phyloP scores from a whole-genome alignment of 805 yeast species.

The Candida michaelii region DNA sequence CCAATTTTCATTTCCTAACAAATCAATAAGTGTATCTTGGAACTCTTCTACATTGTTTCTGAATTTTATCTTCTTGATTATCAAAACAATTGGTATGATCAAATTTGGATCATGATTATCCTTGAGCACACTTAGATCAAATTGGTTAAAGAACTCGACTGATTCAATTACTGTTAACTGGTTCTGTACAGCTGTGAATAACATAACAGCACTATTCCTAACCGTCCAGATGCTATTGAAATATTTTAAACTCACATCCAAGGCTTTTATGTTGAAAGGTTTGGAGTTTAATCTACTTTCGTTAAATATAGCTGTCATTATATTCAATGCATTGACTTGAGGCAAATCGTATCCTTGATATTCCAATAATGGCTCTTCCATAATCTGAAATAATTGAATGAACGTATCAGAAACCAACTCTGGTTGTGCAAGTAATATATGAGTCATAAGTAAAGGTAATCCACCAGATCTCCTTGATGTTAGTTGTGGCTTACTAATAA shows the following conservation, averaged over 20 bases:
- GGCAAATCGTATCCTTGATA: slow-evolving; percentile 63
- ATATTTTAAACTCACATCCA: slow-evolving; percentile 58
- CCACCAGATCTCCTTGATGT: slow-evolving; percentile 94
- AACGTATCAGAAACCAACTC: slow-evolving; percentile 51
- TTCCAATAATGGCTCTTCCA: slow-evolving; percentile 44
- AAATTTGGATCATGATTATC: slow-evolving; percentile 53
- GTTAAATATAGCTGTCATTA: slow-evolving; percentile 69
- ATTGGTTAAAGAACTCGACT: slow-evolving; percentile 68
- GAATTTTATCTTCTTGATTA: slow-evolving; percentile 67
- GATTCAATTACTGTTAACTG: slow-evolving; percentile 75
- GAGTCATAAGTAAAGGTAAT: slow-evolving; percentile 75
- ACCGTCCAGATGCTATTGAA: slow-evolving; percentile 83
- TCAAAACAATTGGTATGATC: slow-evolving; percentile 72
- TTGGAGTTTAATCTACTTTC: slow-evolving; percentile 65
- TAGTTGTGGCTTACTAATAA: slow-evolving; percentile 59
- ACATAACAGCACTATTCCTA: slow-evolving; percentile 90
- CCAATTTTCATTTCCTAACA: slow-evolving; percentile 64
- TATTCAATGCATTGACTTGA: slow-evolving; percentile 91
- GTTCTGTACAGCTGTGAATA: slow-evolving; percentile 80
- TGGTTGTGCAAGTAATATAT: slow-evolving; percentile 55
- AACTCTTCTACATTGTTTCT: slow-evolving; percentile 52
- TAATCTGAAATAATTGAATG: slow-evolving; percentile 51
- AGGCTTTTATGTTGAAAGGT: slow-evolving; percentile 57
- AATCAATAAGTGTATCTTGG: slow-evolving; percentile 42
- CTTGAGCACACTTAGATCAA: slow-evolving; percentile 48